phyloP scores from a whole-genome alignment of 768 basidiomycete genomes.

The Hortiboletus campestris region DNA sequence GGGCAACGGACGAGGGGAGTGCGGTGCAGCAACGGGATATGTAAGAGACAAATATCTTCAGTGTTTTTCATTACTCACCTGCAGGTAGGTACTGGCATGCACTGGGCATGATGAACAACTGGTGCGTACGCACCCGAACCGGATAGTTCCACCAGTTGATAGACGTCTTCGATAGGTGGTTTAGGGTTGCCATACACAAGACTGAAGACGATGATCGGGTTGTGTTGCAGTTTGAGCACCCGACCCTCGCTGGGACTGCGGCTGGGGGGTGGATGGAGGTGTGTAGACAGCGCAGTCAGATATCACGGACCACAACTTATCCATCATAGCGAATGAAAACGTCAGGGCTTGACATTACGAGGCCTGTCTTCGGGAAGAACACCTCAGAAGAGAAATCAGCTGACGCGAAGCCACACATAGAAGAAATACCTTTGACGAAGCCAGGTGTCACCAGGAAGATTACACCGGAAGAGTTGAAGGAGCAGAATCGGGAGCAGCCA shows the following conservation, averaged over 20 bases:
- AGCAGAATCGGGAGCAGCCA: conserved; percentile 35
- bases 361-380: conserved; percentile 37
- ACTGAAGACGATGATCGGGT: conserved; percentile 25
- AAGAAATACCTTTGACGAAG: conserved; percentile 43
- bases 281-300: not conserved
- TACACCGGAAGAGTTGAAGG: conserved; percentile 41
- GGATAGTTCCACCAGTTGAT: not conserved
- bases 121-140: conserved; percentile 7
- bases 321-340: conserved; percentile 42
- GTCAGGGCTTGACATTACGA: conserved; percentile 41
- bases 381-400: not conserved
- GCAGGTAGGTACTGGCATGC: conserved; percentile 44
- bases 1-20: conserved; percentile 54
- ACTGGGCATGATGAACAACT: conserved; percentile 62
- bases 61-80: conserved; percentile 3
- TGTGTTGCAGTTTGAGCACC: conserved; percentile 53
- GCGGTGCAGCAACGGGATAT: conserved; percentile 53
- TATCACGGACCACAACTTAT: not conserved
- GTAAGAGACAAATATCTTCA: conserved; percentile 26
- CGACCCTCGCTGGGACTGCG: conserved; percentile 47
- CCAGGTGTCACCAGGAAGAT: conserved; percentile 45
- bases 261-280: conserved; percentile 63
- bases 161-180: conserved; percentile 43
- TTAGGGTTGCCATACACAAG: conserved; percentile 48
- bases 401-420: not conserved